Evolutionary conservation across 208 protist species (phyloP), one percentile per base, ranked within the genome.

Genomic region (Crithidia mellificae): DNA sequence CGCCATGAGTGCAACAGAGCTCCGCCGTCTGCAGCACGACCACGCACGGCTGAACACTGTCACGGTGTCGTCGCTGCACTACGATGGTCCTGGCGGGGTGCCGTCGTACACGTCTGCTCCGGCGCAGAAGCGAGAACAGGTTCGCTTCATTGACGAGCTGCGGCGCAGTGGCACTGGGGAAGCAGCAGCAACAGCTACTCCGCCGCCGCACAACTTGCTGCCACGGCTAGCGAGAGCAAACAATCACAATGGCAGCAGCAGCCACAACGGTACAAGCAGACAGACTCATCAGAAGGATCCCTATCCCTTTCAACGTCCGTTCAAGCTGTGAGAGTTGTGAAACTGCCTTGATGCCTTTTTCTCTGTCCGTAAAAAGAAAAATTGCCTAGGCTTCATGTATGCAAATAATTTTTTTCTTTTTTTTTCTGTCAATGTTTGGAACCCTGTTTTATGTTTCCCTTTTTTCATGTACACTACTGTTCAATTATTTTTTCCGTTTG

Each of bases 21-120:
- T 72, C 27, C 20, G 27, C 6, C 55, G 51, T 24, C 63, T 90
- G 50, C 63, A 52, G 29, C 57, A 56, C 19, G 24, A 68, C 49
- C 78, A 82, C 54, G 50, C 63, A 6, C 69, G 49, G 22, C 57
- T 72, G 54, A 92, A 87, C 54, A 78, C 75, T 25, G 82, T 68
- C 58, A 81, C 81, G 22, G 85, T 80, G 1, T n/a, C 75, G 29
- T 41, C 63, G 4, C 76, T 92, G 6, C 82, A 91, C 59, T 72
- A 64, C 15, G 84, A 90, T 25, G 87, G 87, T 0, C 87, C 87
- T 3, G 77, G 84, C 20, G 72, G 83, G 29, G 80, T 96, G 3
- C 77, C 84, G 11, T 61, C 57, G 8, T 96, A 96, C 78, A 88
- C 87, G 5, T 84, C 53, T 19, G 87, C 92, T 55, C 85, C 88